Evolutionary conservation across 805 yeast genomes (phyloP), one percentile per base, ranked within the genome.

Genomic region (Schwanniomyces yamadae): DNA sequence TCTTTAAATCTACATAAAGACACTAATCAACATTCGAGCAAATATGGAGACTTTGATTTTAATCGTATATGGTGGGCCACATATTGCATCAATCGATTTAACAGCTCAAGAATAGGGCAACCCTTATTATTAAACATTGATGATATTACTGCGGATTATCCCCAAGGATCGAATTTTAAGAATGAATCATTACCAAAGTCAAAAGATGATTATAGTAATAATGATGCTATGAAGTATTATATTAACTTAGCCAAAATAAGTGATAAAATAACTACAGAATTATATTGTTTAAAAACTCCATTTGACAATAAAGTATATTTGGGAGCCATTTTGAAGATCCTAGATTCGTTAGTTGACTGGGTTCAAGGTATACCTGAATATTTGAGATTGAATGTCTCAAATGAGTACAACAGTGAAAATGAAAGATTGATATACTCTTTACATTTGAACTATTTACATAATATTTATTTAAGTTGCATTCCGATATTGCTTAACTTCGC

Each of bases 371-470:
- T 57, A 11, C 63, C 63, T 6, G 36, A 25, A 2, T 29, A 41
- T 23, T 39, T 58, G 10, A 39, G 36, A 27, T 32, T 58, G 6
- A 38, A 41, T 26, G 32, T 49, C 4, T 46, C 53, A 4, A 21
- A 39, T 13, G 23, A 31, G 11, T 28, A 30, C 17, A 36, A 41
- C 19, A 21, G 33, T 18, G 37, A 41, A 11, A 31, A 39, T 37
- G 45, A 48, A 21, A 34, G 63, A 12, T 40, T 52, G 19, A 40
- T 54, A 4, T 53, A 50, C 22, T 48, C 59, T 12, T 34, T 58
- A 21, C 61, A 58, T 32, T 50, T 56, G 38, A 58, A 58, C 28
- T 55, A 57, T 32, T 40, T 55, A 4, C 63, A 58, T 39, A 58
- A 54, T 31, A 49, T 58, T 3, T 50, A 55, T 29, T 37, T 58